Percentiles rank a stretch among this genome's conserved stretches.
These are phyloP conservation scores for Trichocomaceae sp. DNA, from an alignment of 2,329 filamentous ascomycete genomes.

Conservation along the genomic window DNA sequence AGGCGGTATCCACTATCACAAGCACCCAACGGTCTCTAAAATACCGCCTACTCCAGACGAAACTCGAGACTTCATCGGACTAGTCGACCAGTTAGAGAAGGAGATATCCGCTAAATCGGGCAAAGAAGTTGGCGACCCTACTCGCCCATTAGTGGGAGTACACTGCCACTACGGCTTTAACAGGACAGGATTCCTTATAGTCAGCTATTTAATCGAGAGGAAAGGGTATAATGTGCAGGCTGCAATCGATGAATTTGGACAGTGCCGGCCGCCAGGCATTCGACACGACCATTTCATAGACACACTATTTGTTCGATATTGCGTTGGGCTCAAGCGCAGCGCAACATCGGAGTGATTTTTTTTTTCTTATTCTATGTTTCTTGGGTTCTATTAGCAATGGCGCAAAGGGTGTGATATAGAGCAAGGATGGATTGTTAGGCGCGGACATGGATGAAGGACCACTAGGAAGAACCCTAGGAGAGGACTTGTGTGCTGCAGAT, in stretches of 20 bases:
- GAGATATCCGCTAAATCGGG: slow-evolving; percentile 41
- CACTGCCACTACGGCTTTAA: slow-evolving; percentile 98
- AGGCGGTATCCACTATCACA: slow-evolving; percentile 66
- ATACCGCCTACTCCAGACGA: slow-evolving; percentile 66
- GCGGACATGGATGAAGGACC: not conserved
- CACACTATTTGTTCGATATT: slow-evolving; percentile 72
- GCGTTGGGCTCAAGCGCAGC: slow-evolving; percentile 42
- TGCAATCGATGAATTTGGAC: slow-evolving; percentile 72
- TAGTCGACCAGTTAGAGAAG: slow-evolving; percentile 55
- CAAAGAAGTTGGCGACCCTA: slow-evolving; percentile 20
- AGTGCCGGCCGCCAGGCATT: slow-evolving; percentile 71
- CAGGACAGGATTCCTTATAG: slow-evolving; percentile 83
- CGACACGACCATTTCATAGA: slow-evolving; percentile 85
- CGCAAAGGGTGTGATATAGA: not conserved
- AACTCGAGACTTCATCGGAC: slow-evolving; percentile 52
- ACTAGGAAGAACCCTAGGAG: not conserved
- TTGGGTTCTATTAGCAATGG: not conserved
- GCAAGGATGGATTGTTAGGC: not conserved
- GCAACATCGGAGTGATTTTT: slow-evolving; percentile 28
- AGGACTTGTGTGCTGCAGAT: not conserved
- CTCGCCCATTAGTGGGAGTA: slow-evolving; percentile 60
- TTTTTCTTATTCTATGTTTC: not conserved
- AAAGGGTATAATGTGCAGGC: slow-evolving; percentile 64
- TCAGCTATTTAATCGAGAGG: slow-evolving; percentile 81
- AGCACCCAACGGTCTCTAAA: slow-evolving; percentile 88